Percentiles rank a stretch among this genome's conserved stretches.
These are phyloP conservation scores for Hamigera avellanea DNA, from an alignment of 495 filamentous ascomycete genomes.

Conservation along the genomic window DNA sequence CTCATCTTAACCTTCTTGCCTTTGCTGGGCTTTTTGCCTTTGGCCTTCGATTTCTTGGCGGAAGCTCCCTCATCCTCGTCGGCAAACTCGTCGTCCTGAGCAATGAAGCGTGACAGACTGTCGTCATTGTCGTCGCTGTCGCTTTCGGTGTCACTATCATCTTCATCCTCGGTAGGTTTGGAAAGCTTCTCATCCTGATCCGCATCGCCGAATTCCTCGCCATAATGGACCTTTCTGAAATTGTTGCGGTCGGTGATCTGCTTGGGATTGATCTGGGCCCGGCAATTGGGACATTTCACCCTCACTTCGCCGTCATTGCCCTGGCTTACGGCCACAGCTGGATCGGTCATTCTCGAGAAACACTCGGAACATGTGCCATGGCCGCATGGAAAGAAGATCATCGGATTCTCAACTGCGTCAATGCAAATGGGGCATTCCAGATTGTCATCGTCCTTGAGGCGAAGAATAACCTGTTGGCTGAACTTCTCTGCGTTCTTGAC, in stretches of 20 bases:
- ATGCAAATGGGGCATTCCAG: conserved; percentile 73
- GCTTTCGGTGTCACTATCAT: conserved; percentile 27
- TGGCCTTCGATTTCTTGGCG: conserved; percentile 19
- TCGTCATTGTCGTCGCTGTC: conserved; percentile 25
- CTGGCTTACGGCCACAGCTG: conserved; percentile 37
- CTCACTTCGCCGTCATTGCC: conserved; percentile 44
- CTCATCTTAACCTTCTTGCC: conserved; percentile 27
- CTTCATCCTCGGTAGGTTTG: conserved; percentile 25
- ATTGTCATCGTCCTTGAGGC: conserved; percentile 50
- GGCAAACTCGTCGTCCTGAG: conserved; percentile 25
- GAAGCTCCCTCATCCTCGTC: conserved; percentile 11
- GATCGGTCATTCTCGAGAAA: conserved; percentile 60
- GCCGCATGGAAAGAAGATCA: conserved; percentile 77
- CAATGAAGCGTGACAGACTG: conserved; percentile 48
- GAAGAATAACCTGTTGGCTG: conserved; percentile 45
- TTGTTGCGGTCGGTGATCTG: conserved; percentile 61
- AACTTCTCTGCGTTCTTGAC: conserved; percentile 55
- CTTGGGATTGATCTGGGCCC: conserved; percentile 46
- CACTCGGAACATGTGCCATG: conserved; percentile 75
- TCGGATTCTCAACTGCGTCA: conserved; percentile 61
- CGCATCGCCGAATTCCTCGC: conserved; percentile 24
- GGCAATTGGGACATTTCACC: conserved; percentile 68
- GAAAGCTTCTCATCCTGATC: conserved; percentile 14
- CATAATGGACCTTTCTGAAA: conserved; percentile 68
- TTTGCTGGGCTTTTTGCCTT: conserved; percentile 35